These are phyloP conservation scores for Hyphodiscus sp. DNA, from an alignment of 2,329 filamentous ascomycete genomes.

Conservation along the genomic window DNA sequence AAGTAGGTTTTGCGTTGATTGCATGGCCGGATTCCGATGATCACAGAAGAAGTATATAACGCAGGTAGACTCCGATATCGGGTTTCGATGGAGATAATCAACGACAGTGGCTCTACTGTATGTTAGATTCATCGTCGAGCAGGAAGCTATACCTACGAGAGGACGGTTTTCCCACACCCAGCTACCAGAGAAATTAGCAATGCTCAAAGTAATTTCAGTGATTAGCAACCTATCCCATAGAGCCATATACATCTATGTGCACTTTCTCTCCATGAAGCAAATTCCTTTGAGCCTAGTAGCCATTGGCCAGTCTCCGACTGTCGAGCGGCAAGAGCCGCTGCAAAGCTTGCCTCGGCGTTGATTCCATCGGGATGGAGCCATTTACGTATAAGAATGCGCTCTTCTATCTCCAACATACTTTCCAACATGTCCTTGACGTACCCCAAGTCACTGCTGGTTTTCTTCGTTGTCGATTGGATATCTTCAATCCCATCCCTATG, in stretches of 20 bases:
- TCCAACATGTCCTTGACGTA: slow-evolving; percentile 3
- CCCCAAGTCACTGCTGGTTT: not conserved
- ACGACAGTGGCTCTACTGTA: not conserved
- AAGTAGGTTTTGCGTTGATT: slow-evolving; percentile 3
- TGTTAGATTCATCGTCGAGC: not conserved
- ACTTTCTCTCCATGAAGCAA: slow-evolving; percentile 2
- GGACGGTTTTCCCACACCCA: slow-evolving; percentile 7
- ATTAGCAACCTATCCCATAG: slow-evolving; percentile 2
- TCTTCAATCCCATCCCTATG: not conserved
- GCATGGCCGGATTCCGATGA: slow-evolving; percentile 1
- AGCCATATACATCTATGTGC: slow-evolving; percentile 3
- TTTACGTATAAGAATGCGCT: not conserved
- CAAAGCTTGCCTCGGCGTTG: slow-evolving; percentile 2
- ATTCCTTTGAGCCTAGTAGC: slow-evolving; percentile 3
- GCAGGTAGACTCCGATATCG: not conserved
- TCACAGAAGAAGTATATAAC: slow-evolving; percentile 11
- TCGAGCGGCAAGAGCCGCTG: not conserved
- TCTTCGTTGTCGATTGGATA: not conserved
- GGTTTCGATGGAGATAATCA: not conserved
- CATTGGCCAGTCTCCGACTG: slow-evolving; percentile 4
- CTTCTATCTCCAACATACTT: slow-evolving; percentile 1
- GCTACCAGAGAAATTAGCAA: slow-evolving; percentile 1
- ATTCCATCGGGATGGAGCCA: slow-evolving; percentile 10
- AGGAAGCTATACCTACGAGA: slow-evolving; percentile 3
- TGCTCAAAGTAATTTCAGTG: not conserved